A percentile compares a stretch with the other conserved stretches of the same genome.
phyloP scores from a whole-genome alignment of 306 rosid species.

The Cucumis sativus region DNA sequence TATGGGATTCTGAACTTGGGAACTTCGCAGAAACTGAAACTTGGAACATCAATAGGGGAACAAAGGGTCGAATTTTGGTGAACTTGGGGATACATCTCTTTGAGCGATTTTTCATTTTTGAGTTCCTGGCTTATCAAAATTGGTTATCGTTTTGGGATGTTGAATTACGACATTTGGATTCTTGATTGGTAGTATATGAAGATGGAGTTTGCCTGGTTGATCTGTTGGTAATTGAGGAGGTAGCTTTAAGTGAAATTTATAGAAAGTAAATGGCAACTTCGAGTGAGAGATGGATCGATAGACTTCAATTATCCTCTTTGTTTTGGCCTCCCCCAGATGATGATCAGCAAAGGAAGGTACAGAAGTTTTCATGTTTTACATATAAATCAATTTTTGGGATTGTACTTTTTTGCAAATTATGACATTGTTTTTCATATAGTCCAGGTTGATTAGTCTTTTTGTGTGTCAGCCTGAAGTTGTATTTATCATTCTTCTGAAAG shows the following conservation, averaged over 20 bases:
- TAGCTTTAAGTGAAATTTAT: not conserved
- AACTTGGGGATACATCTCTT: not conserved
- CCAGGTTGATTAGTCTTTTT: not conserved
- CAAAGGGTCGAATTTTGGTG: not conserved
- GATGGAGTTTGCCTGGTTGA: slow-evolving; percentile 16
- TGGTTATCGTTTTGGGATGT: slow-evolving; percentile 21
- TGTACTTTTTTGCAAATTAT: not conserved
- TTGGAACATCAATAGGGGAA: not conserved
- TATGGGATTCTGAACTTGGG: not conserved
- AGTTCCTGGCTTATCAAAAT: not conserved
- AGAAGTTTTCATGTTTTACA: not conserved
- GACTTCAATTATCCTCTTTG: slow-evolving; percentile 64
- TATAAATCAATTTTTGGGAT: not conserved
- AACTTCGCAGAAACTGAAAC: not conserved
- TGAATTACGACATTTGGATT: slow-evolving; percentile 41
- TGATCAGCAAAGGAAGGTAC: slow-evolving; percentile 54
- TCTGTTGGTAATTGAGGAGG: slow-evolving; percentile 9
- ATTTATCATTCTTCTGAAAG: not conserved
- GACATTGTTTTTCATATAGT: not conserved
- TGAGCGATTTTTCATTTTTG: not conserved
- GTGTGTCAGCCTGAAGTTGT: not conserved
- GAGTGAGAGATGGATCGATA: slow-evolving; percentile 62
- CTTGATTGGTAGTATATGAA: slow-evolving; percentile 48
- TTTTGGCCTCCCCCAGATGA: slow-evolving; percentile 85
- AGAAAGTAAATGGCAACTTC: slow-evolving; percentile 36